phyloP scores from a whole-genome alignment of 2,329 filamentous ascomycete species.

The Gnomoniopsis smithogilvyi region DNA sequence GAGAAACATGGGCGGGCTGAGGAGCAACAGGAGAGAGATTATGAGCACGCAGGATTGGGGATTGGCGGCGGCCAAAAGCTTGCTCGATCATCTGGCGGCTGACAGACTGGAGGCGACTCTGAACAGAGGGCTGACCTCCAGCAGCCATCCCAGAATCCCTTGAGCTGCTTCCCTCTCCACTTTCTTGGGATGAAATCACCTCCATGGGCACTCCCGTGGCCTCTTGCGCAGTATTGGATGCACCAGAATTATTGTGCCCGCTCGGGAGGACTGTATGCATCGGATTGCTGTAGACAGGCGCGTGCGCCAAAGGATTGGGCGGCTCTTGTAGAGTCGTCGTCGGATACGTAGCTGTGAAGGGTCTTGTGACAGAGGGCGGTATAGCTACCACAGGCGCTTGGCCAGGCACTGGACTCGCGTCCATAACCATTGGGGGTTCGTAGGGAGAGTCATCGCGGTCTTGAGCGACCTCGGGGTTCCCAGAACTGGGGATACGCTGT shows the following conservation, averaged over 20 bases:
- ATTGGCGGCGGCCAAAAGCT: conserved; percentile 41
- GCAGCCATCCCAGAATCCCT: conserved; percentile 37
- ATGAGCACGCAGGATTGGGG: conserved; percentile 69
- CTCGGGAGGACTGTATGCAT: not conserved
- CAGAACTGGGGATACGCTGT: conserved; percentile 42
- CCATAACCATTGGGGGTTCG: conserved; percentile 28
- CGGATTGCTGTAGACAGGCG: not conserved
- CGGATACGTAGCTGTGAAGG: conserved; percentile 5
- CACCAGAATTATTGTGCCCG: not conserved
- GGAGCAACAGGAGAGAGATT: conserved; percentile 72
- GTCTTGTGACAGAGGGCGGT: conserved; percentile 6
- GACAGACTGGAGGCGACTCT: conserved; percentile 26
- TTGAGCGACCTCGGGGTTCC: conserved; percentile 31
- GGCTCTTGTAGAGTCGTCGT: conserved; percentile 11
- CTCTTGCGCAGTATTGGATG: conserved; percentile 22
- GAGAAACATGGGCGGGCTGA: conserved; percentile 68
- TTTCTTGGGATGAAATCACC: conserved; percentile 34
- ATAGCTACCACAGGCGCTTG: conserved; percentile 14
- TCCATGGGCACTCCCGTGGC: conserved; percentile 18
- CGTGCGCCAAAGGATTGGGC: not conserved
- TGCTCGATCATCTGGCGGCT: conserved; percentile 35
- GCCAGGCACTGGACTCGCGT: conserved; percentile 21
- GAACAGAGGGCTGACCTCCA: conserved; percentile 26
- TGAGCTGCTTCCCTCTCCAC: conserved; percentile 39
- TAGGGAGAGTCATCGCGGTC: conserved; percentile 35